Conservation (phyloP, 2,329 filamentous ascomycete genomes). For the Colletotrichum lupini region DNA sequence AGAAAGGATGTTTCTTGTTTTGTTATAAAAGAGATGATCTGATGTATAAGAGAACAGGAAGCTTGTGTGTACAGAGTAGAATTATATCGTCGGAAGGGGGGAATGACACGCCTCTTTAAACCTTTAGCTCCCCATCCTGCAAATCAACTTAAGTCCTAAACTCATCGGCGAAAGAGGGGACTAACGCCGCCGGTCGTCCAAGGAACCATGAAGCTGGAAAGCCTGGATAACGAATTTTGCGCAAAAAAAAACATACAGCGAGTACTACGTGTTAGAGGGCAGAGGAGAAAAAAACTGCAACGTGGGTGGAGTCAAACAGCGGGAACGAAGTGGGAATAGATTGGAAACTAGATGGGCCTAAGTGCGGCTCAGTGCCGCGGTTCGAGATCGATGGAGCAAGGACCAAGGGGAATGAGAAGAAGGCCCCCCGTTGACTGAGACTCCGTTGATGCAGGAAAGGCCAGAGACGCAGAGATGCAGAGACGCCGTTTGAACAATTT, state of each 20-base stretch:
- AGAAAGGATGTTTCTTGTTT: background rate
- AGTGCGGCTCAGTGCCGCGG: constrained; percentile 30
- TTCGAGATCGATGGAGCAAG: constrained; percentile 9
- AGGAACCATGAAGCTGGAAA: constrained; percentile 19
- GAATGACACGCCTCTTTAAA: constrained; percentile 24
- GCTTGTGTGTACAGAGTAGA: background rate
- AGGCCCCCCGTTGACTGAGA: background rate
- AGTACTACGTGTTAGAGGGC: background rate
- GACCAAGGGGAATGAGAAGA: background rate
- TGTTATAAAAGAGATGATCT: background rate
- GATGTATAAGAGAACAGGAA: background rate
- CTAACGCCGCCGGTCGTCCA: constrained; percentile 30
- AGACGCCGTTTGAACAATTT: background rate
- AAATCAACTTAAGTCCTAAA: constrained; percentile 29
- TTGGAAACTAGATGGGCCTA: constrained; percentile 8
- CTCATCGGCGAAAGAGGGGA: constrained; percentile 24
- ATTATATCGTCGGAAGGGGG: background rate
- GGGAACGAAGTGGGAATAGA: constrained; percentile 26
- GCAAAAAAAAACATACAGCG: background rate
- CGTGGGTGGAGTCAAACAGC: constrained; percentile 27
- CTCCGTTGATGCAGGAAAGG: background rate
- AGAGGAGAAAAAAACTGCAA: constrained; percentile 15
- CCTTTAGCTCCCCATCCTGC: constrained; percentile 6
- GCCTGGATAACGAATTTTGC: constrained; percentile 9
- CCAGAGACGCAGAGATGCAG: too few relatives aligned